Conservation (phyloP, 106 monocot genomes). For the Posidonia australis region DNA sequence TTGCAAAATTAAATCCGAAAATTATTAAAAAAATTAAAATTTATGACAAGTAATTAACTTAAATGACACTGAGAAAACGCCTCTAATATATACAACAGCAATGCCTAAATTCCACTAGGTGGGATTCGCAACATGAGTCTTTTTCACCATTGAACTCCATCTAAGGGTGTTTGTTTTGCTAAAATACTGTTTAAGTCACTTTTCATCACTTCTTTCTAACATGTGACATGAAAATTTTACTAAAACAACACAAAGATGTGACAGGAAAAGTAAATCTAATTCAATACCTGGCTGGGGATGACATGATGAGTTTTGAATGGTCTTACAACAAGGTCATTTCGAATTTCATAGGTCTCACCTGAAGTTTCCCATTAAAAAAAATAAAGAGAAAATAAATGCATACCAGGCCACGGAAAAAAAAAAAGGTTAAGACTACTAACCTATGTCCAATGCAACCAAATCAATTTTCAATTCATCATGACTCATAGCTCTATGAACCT, state of each 20-base stretch:
- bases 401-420: constrained; percentile 3
- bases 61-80: no score
- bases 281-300: constrained; percentile 87
- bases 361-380: constrained; percentile 5
- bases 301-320: constrained; percentile 93
- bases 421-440: constrained; percentile 30
- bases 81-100: no score
- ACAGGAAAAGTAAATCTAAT: no score
- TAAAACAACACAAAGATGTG: no score
- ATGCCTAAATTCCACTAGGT: no score
- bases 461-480: constrained; percentile 66
- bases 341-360: constrained; percentile 96
- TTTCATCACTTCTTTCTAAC: no score
- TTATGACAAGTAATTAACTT: neutral
- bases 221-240: no score
- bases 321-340: constrained; percentile 95
- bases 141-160: no score
- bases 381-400: no score
- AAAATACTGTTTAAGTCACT: no score
- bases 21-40: neutral
- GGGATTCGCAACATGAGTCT: no score
- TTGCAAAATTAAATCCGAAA: constrained; percentile 11
- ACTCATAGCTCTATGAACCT: constrained; percentile 79
- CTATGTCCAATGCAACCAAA: constrained; percentile 80
- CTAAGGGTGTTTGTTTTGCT: no score